Evolutionary conservation across 2,329 filamentous ascomycete genomes (phyloP).

Genomic region (Colletotrichum scovillei): DNA sequence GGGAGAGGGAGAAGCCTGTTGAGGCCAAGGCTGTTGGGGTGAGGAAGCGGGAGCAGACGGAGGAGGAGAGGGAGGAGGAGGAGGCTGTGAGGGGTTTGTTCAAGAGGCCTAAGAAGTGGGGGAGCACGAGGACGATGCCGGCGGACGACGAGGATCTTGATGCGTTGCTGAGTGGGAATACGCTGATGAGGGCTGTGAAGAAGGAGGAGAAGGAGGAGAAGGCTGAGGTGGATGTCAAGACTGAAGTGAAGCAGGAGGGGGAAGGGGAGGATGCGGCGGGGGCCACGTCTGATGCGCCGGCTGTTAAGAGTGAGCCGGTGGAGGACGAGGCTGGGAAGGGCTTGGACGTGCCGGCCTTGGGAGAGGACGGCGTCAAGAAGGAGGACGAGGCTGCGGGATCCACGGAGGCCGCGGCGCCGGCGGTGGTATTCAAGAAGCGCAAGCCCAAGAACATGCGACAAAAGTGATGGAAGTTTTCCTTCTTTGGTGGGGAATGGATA

Average conservation of each 20-base stretch:
- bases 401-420: constrained; percentile 47
- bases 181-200: constrained; percentile 45
- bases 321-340: constrained; percentile 37
- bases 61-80: constrained; percentile 71
- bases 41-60: constrained; percentile 71
- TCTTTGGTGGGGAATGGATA: background rate
- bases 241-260: constrained; percentile 41
- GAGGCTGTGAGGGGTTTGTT: constrained; percentile 68
- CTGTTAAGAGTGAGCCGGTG: constrained; percentile 53
- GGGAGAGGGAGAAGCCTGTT: constrained; percentile 51
- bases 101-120: constrained; percentile 69
- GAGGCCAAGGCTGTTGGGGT: constrained; percentile 66
- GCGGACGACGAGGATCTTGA: constrained; percentile 70
- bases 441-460: constrained; percentile 75
- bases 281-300: constrained; percentile 40
- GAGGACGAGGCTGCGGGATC: constrained; percentile 49
- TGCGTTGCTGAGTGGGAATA: constrained; percentile 60
- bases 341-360: constrained; percentile 7
- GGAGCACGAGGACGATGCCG: constrained; percentile 60
- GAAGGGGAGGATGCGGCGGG: constrained; percentile 42
- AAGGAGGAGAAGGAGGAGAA: constrained; percentile 45
- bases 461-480: constrained; percentile 52
- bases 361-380: constrained; percentile 49
- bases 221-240: constrained; percentile 38
- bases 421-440: constrained; percentile 82